Evolutionary conservation across 371 early-diverging fungal genomes (phyloP).

Genomic region (Mucor sp.): DNA sequence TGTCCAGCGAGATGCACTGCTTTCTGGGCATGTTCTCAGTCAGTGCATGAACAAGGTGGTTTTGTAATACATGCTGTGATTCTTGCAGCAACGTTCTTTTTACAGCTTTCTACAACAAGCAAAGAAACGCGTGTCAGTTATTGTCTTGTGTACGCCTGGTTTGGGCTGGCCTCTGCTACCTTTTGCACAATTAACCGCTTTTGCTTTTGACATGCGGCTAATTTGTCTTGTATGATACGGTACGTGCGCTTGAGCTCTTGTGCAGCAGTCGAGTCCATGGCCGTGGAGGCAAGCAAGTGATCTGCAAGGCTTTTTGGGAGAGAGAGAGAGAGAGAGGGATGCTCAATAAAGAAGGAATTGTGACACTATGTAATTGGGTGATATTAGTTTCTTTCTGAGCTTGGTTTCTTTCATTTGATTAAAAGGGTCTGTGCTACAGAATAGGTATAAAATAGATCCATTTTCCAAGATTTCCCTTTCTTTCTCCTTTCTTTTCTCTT

Average conservation of each 20-base stretch:
- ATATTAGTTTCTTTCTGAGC: neutral
- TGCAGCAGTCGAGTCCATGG: neutral
- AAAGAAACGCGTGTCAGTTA: neutral
- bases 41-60: constrained; percentile 7
- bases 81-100: constrained; percentile 16
- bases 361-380: neutral
- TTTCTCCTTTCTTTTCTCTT: constrained; percentile 17
- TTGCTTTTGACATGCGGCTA: neutral
- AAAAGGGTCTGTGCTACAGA: neutral
- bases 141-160: neutral
- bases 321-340: neutral
- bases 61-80: constrained; percentile 9
- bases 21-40: neutral
- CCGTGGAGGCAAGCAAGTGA: neutral
- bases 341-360: neutral
- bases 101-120: constrained; percentile 10
- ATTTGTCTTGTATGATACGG: constrained; percentile 10
- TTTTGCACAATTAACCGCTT: neutral
- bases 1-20: neutral
- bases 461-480: constrained; percentile 7
- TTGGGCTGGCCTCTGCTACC: neutral
- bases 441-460: neutral
- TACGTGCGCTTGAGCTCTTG: constrained; percentile 9
- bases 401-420: neutral
- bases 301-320: neutral